A percentile compares a stretch with the other conserved stretches of the same genome.
phyloP scores from a whole-genome alignment of 2,329 filamentous ascomycete species.

The Ophiostoma novo-ulmi region DNA sequence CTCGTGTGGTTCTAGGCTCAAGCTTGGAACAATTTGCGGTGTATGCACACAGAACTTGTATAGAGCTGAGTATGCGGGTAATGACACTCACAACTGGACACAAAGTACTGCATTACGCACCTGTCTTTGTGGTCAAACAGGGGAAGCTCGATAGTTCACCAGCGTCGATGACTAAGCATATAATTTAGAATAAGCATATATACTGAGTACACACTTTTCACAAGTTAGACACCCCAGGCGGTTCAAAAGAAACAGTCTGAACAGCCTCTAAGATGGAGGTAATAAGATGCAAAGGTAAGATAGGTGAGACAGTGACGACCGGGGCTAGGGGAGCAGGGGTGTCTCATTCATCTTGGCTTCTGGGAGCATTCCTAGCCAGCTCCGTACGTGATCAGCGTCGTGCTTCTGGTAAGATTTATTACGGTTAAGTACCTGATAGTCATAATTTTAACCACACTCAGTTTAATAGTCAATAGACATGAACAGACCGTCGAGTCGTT shows the following conservation, averaged over 20 bases:
- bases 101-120: not conserved
- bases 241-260: not conserved
- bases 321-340: not conserved
- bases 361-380: not conserved
- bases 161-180: not conserved
- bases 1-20: not conserved
- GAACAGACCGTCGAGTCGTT: not conserved
- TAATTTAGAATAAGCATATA: not conserved
- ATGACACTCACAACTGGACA: not conserved
- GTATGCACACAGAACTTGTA: not conserved
- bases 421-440: not conserved
- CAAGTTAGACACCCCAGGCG: not conserved
- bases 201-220: not conserved
- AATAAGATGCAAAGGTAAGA: not conserved
- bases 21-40: not conserved
- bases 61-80: not conserved
- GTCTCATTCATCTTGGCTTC: conserved; percentile 4
- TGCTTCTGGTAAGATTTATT: not conserved
- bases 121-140: not conserved
- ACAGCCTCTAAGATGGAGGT: not conserved
- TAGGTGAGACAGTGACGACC: not conserved
- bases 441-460: not conserved
- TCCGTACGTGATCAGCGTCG: not conserved
- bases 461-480: not conserved
- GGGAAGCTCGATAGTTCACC: not conserved